These are phyloP conservation scores for Aureobasidium uvarum DNA, from an alignment of 2,329 filamentous ascomycete species.

Conservation along the genomic window DNA sequence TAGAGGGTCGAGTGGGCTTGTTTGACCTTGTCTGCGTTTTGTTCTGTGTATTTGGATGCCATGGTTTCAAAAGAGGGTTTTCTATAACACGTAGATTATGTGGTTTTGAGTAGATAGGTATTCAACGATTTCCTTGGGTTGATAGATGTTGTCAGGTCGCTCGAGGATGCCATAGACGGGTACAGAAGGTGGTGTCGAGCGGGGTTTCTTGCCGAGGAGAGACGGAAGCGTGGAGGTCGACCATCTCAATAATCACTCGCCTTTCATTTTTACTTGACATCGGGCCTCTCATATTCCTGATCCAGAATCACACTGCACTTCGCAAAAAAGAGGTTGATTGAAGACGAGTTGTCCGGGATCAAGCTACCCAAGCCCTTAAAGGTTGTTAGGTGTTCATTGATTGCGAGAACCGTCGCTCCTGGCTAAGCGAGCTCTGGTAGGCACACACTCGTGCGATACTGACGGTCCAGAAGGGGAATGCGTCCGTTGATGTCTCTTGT, in stretches of 20 bases:
- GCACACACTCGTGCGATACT: neutral
- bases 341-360: neutral
- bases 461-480: neutral
- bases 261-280: neutral
- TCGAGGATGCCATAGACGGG: neutral
- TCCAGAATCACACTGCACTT: too few species aligned
- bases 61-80: neutral
- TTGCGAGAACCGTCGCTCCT: neutral
- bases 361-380: too few species aligned
- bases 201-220: conserved; percentile 1
- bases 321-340: neutral
- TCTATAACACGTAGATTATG: neutral
- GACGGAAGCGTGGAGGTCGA: neutral
- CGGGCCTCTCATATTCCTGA: too few species aligned
- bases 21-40: conserved; percentile 30
- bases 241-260: neutral
- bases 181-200: neutral
- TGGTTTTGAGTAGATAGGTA: neutral
- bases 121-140: neutral
- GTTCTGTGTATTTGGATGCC: conserved; percentile 10
- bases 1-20: conserved; percentile 56
- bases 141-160: neutral
- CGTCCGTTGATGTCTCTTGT: neutral
- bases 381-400: too few species aligned
- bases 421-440: neutral